phyloP scores from a whole-genome alignment of 1,139 yeast species.

The Saccharomyces hybrid region DNA sequence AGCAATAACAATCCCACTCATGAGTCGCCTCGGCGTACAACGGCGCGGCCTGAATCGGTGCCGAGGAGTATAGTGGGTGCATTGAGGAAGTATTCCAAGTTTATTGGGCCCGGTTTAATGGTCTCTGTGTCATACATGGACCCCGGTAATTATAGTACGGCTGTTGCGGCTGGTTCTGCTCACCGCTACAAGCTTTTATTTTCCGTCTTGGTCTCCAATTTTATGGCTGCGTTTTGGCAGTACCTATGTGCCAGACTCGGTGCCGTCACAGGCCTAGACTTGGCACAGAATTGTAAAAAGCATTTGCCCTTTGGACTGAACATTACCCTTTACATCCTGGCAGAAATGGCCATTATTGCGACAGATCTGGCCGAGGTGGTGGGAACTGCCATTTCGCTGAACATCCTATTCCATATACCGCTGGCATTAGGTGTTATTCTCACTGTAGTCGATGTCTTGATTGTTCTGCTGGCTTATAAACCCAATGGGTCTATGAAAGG shows the following conservation, averaged over 20 bases:
- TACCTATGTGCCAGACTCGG: conserved; percentile 68
- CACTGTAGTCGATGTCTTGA: conserved; percentile 65
- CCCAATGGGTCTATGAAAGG: conserved; percentile 64
- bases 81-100: conserved; percentile 44
- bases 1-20: neutral
- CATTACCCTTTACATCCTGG: conserved; percentile 49
- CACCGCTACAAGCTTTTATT: conserved; percentile 59
- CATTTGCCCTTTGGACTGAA: conserved; percentile 55
- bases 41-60: neutral
- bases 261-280: conserved; percentile 67
- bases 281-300: conserved; percentile 67
- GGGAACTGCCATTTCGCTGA: conserved; percentile 70
- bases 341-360: conserved; percentile 70
- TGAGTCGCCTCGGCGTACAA: neutral
- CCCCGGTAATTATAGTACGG: conserved; percentile 76
- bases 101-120: conserved; percentile 74
- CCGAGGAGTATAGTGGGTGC: conserved; percentile 4
- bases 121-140: conserved; percentile 76
- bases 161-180: conserved; percentile 71
- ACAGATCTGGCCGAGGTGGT: conserved; percentile 80
- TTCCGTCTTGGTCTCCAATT: conserved; percentile 54
- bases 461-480: conserved; percentile 59
- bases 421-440: conserved; percentile 58
- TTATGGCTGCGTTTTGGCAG: conserved; percentile 67
- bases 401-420: conserved; percentile 61